These are phyloP conservation scores for Allium cepa DNA, from an alignment of 106 monocot species.

Conservation along the genomic window DNA sequence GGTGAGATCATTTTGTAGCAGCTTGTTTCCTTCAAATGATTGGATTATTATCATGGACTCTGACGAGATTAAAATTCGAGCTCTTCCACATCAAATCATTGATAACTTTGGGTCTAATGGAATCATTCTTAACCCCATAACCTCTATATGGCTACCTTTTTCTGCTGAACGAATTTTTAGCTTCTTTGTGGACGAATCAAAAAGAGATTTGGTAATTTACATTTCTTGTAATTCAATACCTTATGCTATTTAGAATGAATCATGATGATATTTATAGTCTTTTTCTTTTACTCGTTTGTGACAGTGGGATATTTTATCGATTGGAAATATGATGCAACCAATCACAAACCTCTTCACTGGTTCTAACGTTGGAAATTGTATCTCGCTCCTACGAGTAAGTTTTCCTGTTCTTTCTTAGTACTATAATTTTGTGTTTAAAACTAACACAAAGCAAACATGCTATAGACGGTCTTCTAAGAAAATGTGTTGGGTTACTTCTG, in stretches of 20 bases:
- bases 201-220: conserved; percentile 32
- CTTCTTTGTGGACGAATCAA: conserved; percentile 42
- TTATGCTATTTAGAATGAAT: too few relatives aligned
- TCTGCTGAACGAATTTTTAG: conserved; percentile 39
- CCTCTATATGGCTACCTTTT: conserved; percentile 74
- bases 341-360: conserved; percentile 38
- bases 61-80: conserved; percentile 48
- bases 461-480: too few relatives aligned
- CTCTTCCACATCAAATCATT: conserved; percentile 30
- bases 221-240: neutral
- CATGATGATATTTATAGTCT: neutral
- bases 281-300: neutral
- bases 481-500: too few relatives aligned
- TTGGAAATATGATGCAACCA: conserved; percentile 50
- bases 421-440: too few relatives aligned
- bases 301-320: conserved; percentile 81
- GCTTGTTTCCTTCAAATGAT: conserved; percentile 32
- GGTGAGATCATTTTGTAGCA: conserved; percentile 52
- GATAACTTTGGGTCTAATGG: conserved; percentile 42
- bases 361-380: conserved; percentile 17
- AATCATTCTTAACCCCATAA: conserved; percentile 69
- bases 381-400: conserved; percentile 38
- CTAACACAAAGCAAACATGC: too few relatives aligned
- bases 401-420: too few relatives aligned
- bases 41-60: conserved; percentile 42